Base-by-base conservation (phyloP, 1,139 yeast genomes). In the Candida mesenterica region DNA sequence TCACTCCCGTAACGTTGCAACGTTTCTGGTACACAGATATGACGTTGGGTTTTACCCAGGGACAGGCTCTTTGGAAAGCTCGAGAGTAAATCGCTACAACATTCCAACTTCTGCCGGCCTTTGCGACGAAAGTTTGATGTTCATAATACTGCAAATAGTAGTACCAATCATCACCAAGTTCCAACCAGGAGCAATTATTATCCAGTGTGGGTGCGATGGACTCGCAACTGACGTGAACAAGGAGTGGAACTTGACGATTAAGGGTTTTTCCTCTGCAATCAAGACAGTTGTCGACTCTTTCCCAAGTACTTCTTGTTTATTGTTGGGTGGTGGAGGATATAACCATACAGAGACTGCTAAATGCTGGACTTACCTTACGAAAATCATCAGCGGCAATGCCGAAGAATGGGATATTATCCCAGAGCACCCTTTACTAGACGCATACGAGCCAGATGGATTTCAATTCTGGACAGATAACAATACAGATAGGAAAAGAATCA, bases 241-340 rank as follows among this genome's bases (percentile, higher is more conserved):
- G 16, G 85, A 82, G 49, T 85, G 92, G 94, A 83, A 82, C 52
- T 53, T 85, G 38, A 69, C 83, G 0, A 68, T 79, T 4, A 53
- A 57, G 29, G 86, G 84, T 0, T 64, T 71, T 20, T 68, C 31
- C 2, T 7, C 17, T 9, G 32, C 73, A 0, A 57, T 83, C 1
- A 36, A 55, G 8, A 33, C 45, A 4, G 34, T 77, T 0, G 36
- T 79, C 2, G 44, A 52, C 2, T 18, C 30, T 3, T 34, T 65
- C 47, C 50, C 48, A 30, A 10, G 44, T 19, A 30, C 68, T 45
- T 59, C 78, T 40, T 44, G 57, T 0, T 48, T 84, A 36, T 43
- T 84, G 5, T 61, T 84, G 1, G 92, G 94, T 1, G 94, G 95
- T 1, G 94, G 94, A 1, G 94, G 95, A 0, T 84, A 84, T 50